A percentile compares a stretch with the other conserved stretches of the same genome.
Evolutionary conservation across 805 yeast genomes (phyloP).

Genomic region (Zygosaccharomyces rouxii): DNA sequence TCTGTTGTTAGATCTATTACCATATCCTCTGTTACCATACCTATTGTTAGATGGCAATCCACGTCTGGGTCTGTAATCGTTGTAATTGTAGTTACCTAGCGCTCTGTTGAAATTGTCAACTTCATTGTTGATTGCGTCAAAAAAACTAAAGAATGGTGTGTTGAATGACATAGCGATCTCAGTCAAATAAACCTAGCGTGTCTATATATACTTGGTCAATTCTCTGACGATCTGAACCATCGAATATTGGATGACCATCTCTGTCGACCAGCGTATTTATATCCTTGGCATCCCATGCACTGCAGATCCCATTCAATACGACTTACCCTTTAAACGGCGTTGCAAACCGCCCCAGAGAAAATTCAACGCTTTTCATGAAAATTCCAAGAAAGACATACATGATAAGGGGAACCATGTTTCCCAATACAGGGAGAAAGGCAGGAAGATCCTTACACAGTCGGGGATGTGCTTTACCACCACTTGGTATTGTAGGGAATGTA

Average conservation of each 20-base stretch:
- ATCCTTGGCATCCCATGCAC: background rate
- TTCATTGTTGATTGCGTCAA: constrained; percentile 41
- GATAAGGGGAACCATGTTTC: background rate
- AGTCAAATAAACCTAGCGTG: background rate
- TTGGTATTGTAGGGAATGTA: no score
- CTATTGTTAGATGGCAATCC: constrained; percentile 11
- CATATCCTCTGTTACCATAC: background rate
- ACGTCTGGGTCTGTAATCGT: constrained; percentile 20
- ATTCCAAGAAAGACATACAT: background rate
- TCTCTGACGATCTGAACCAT: background rate
- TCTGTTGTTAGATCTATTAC: background rate
- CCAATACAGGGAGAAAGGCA: background rate
- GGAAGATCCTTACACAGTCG: no score
- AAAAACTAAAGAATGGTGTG: constrained; percentile 43
- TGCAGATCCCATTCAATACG: background rate
- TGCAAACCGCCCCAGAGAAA: background rate
- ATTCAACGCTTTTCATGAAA: background rate
- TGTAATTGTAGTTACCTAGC: constrained; percentile 30
- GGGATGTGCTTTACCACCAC: no score
- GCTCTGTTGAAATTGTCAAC: constrained; percentile 38
- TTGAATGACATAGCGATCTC: constrained; percentile 30
- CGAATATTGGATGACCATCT: no score
- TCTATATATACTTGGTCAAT: background rate
- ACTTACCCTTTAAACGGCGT: background rate
- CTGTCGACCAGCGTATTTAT: background rate